Evolutionary conservation across 805 yeast species (phyloP).

Genomic region (Saturnispora gosingensis): DNA sequence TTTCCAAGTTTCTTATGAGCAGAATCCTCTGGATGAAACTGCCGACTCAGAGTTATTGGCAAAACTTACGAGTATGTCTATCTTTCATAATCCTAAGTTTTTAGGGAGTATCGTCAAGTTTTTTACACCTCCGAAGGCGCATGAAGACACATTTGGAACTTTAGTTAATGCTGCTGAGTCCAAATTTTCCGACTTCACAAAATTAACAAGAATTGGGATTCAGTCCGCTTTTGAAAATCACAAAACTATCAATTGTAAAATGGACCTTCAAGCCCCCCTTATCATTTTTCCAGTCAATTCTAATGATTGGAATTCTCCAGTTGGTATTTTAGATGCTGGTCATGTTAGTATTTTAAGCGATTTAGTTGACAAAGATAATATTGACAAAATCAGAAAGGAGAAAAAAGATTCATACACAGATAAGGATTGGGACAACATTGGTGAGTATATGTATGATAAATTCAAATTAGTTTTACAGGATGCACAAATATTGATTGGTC

Average conservation of each 20-base stretch:
- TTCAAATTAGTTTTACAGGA: constrained; percentile 70
- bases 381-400: constrained; percentile 61
- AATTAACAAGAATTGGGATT: constrained; percentile 83
- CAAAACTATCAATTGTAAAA: constrained; percentile 73
- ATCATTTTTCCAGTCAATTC: constrained; percentile 81
- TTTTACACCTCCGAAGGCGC: constrained; percentile 80
- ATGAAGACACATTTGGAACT: constrained; percentile 81
- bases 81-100: constrained; percentile 80
- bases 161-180: constrained; percentile 92
- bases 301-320: constrained; percentile 71
- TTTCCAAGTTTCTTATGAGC: constrained; percentile 73
- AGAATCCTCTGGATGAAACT: constrained; percentile 71
- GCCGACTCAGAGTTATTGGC: constrained; percentile 76
- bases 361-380: constrained; percentile 58
- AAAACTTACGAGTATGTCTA: constrained; percentile 76
- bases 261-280: constrained; percentile 91
- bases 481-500: constrained; percentile 83
- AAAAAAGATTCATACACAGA: constrained; percentile 41
- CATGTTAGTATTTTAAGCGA: constrained; percentile 80
- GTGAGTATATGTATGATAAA: constrained; percentile 81
- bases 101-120: constrained; percentile 66
- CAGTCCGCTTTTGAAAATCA: constrained; percentile 94
- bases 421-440: constrained; percentile 69
- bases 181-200: constrained; percentile 82
- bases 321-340: constrained; percentile 91